A percentile compares a stretch with the other conserved stretches of the same genome.
phyloP scores from a whole-genome alignment of 129 eudicot genomes.

The Pulicaria dysenterica region DNA sequence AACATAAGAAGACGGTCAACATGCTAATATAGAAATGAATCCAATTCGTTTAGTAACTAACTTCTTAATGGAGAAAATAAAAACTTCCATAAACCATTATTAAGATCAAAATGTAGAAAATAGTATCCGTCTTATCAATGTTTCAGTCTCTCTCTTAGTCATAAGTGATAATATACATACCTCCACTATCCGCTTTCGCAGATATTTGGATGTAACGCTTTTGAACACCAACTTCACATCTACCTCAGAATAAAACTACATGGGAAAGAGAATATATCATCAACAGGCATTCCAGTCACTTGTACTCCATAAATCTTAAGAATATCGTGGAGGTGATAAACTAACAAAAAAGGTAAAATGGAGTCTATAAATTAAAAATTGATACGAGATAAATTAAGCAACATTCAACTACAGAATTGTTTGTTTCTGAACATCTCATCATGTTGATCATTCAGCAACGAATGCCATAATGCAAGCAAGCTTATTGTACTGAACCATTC shows the following conservation, averaged over 20 bases:
- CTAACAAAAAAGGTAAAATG: slow-evolving; percentile 10
- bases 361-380: neutral
- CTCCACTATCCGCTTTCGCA: slow-evolving; percentile 95
- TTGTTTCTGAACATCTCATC: neutral
- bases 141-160: neutral
- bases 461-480: neutral
- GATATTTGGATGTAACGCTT: slow-evolving; percentile 78
- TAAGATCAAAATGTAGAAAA: neutral
- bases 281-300: neutral
- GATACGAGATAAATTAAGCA: neutral
- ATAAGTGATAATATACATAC: slow-evolving; percentile 40
- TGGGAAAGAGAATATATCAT: slow-evolving; percentile 22
- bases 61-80: neutral
- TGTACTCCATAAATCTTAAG: slow-evolving; percentile 2
- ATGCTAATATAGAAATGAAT: neutral
- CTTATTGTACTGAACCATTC: slow-evolving; percentile 1
- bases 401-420: neutral
- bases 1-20: slow-evolving; percentile 16
- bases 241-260: slow-evolving; percentile 89
- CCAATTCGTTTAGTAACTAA: slow-evolving; percentile 2
- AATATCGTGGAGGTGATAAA: slow-evolving; percentile 11
- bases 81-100: neutral
- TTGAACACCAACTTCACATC: slow-evolving; percentile 96
- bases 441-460: no score
- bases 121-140: neutral